Percentiles rank a stretch among this genome's conserved stretches.
Conservation (phyloP, 2,329 filamentous ascomycete genomes). For the Aspergillus sp. region DNA sequence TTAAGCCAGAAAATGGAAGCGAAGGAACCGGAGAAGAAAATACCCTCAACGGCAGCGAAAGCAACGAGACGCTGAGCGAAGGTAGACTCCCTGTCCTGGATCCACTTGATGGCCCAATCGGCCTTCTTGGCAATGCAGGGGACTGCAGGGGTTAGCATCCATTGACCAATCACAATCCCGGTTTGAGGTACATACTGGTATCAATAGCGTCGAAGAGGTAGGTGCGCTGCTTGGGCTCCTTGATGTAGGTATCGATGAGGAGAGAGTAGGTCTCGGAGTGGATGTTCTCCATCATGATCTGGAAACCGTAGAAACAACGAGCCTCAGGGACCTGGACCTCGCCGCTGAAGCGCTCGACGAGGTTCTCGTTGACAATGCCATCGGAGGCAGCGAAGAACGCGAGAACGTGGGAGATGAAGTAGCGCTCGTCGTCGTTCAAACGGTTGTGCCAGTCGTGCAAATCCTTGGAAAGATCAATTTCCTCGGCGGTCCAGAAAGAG, state of each 20-base stretch:
- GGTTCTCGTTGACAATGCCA: conserved; percentile 99
- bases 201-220: conserved; percentile 99
- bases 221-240: conserved; percentile 88
- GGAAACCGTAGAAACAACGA: conserved; percentile 99
- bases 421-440: conserved; percentile 93
- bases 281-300: conserved; percentile 99
- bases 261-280: conserved; percentile 99
- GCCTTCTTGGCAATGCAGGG: conserved; percentile 98
- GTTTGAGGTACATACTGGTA: conserved; percentile 68
- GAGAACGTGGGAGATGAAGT: conserved; percentile 97
- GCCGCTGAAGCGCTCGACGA: conserved; percentile 93
- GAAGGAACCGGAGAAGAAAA: conserved; percentile 99
- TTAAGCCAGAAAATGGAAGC: conserved; percentile 99
- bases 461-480: conserved; percentile 99
- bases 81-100: conserved; percentile 86
- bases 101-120: conserved; percentile 96
- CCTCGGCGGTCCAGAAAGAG: conserved; percentile 99
- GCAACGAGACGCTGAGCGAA: conserved; percentile 95
- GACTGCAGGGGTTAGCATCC: conserved; percentile 55
- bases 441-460: conserved; percentile 99
- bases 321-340: conserved; percentile 98
- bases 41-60: conserved; percentile 96
- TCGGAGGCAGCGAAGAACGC: conserved; percentile 99
- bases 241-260: conserved; percentile 98
- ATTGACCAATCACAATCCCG: not conserved